phyloP scores from a whole-genome alignment of 176 grass and related monocot species.

The Carex littledalei region DNA sequence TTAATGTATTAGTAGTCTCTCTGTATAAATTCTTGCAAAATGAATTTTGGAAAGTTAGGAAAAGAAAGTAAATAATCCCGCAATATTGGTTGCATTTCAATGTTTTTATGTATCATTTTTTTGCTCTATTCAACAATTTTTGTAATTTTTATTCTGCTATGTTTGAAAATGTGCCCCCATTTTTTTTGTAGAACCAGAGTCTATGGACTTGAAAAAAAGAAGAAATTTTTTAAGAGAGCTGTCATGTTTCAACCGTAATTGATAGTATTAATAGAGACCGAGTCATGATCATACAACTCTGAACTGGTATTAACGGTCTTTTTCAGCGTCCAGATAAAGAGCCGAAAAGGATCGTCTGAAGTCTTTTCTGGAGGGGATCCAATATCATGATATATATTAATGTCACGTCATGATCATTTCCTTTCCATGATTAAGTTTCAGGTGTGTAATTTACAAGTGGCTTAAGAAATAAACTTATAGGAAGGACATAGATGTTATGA shows the following conservation, averaged over 20 bases:
- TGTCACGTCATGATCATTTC: neutral
- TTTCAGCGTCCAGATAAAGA: too few relatives aligned
- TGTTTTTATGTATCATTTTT: neutral
- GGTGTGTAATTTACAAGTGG: neutral
- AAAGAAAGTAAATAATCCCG: neutral
- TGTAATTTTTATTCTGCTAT: neutral
- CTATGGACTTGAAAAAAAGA: too few relatives aligned
- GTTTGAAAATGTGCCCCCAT: neutral
- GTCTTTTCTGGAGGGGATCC: neutral
- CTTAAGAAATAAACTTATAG: neutral
- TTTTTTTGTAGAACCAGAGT: too few relatives aligned
- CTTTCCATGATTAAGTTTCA: neutral
- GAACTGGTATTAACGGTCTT: too few relatives aligned
- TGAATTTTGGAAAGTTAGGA: slow-evolving; percentile 4
- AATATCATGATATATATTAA: neutral
- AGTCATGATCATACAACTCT: too few relatives aligned
- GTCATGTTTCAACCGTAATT: too few relatives aligned
- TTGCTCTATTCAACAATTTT: too few relatives aligned
- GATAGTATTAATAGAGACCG: too few relatives aligned
- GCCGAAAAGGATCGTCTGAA: neutral
- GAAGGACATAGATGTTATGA: neutral
- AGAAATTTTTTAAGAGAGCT: too few relatives aligned
- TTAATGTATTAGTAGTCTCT: slow-evolving; percentile 1
- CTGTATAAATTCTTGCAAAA: slow-evolving; percentile 16
- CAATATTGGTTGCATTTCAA: neutral